Conservation (phyloP, 148 eudicot genomes). For the Chenopodium berlandieri region DNA sequence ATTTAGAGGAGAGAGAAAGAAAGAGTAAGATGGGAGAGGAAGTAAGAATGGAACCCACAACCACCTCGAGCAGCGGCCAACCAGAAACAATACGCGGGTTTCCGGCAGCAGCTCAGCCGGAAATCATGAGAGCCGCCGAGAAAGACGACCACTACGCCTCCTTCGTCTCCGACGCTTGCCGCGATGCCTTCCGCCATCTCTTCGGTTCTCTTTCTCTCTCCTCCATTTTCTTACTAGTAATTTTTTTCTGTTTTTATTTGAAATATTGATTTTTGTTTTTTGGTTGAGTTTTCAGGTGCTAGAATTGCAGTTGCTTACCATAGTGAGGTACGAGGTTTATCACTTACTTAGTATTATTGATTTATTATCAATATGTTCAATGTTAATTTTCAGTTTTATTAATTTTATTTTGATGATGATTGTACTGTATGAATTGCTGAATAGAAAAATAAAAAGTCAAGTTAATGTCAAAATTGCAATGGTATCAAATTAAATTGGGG, state of each 20-base stretch:
- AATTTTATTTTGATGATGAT: background rate
- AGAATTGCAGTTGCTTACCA: slow-evolving; percentile 86
- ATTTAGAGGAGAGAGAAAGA: background rate
- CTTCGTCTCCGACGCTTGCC: slow-evolving; percentile 89
- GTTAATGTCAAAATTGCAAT: no score
- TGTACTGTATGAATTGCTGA: background rate
- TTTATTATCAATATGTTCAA: no score
- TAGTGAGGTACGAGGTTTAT: slow-evolving; percentile 50
- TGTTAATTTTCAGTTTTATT: background rate
- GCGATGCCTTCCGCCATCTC: slow-evolving; percentile 95
- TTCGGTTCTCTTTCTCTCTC: slow-evolving; percentile 51
- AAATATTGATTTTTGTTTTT: background rate
- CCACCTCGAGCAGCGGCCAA: background rate
- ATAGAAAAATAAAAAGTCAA: no score
- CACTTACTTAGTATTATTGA: background rate
- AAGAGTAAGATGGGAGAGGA: background rate
- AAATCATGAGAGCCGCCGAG: slow-evolving; percentile 97
- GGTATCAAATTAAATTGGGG: no score
- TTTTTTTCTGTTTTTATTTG: background rate
- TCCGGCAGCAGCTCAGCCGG: slow-evolving; percentile 91
- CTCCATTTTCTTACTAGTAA: background rate
- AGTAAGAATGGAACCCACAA: background rate
- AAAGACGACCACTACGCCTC: slow-evolving; percentile 96
- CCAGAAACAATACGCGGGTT: slow-evolving; percentile 36
- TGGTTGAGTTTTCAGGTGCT: slow-evolving; percentile 54